Conservation (phyloP, 305 asterid genomes). For the Euphrasia arctica region DNA sequence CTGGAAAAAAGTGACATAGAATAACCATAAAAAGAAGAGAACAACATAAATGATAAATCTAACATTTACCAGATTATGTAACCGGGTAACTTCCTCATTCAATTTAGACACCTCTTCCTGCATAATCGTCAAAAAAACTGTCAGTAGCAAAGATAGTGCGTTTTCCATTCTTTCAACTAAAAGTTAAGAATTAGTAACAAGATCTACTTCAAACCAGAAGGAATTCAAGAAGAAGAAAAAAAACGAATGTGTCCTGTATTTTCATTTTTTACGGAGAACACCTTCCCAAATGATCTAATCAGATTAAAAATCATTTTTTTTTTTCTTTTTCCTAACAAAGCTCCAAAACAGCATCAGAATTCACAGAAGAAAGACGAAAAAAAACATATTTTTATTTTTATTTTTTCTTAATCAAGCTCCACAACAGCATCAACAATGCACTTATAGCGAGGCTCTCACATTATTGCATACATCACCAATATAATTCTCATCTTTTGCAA, state of each 20-base stretch:
- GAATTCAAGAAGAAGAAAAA: conserved; percentile 9
- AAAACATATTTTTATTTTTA: too few relatives aligned
- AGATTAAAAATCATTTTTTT: not conserved
- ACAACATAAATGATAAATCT: conserved; percentile 16
- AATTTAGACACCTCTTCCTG: conserved; percentile 84
- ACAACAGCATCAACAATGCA: conserved; percentile 8
- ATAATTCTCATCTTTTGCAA: too few relatives aligned
- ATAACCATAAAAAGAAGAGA: conserved; percentile 10
- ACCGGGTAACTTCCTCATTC: conserved; percentile 50
- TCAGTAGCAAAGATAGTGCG: conserved; percentile 9
- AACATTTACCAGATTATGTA: conserved; percentile 54
- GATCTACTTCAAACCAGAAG: conserved; percentile 5
- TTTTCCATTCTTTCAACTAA: conserved; percentile 14
- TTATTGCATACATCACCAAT: too few relatives aligned
- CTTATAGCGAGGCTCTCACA: too few relatives aligned
- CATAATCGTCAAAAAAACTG: conserved; percentile 28
- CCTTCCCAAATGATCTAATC: conserved; percentile 1
- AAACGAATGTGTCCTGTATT: not conserved
- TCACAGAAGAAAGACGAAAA: too few relatives aligned
- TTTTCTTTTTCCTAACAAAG: too few relatives aligned
- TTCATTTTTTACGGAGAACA: conserved; percentile 1
- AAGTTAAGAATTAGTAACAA: conserved; percentile 15
- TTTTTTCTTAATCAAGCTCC: conserved; percentile 9
- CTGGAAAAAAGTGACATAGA: not conserved
- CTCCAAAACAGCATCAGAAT: too few relatives aligned